A percentile compares a stretch with the other conserved stretches of the same genome.
Evolutionary conservation across 1,284 basidiomycete species (phyloP).

Genomic region (Heimioporus retisporus): DNA sequence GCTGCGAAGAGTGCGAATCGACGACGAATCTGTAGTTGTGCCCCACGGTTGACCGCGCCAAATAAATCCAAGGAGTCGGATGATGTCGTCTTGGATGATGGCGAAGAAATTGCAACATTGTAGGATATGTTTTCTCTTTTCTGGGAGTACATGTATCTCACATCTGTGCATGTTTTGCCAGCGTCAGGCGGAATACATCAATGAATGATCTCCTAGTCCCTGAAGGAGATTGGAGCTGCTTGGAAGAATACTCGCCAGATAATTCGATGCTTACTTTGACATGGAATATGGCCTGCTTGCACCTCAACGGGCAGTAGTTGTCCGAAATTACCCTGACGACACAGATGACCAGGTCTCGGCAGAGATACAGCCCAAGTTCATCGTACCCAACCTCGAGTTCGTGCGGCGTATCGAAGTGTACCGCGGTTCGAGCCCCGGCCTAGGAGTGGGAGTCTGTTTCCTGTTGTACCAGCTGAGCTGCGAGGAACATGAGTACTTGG

Average conservation of each 20-base stretch:
- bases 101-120: slow-evolving; percentile 47
- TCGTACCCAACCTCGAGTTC: slow-evolving; percentile 94
- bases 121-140: slow-evolving; percentile 12
- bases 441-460: slow-evolving; percentile 94
- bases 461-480: slow-evolving; percentile 94
- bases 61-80: slow-evolving; percentile 38
- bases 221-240: slow-evolving; percentile 46
- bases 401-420: slow-evolving; percentile 95
- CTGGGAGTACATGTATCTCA: neutral
- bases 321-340: slow-evolving; percentile 93
- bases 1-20: slow-evolving; percentile 64
- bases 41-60: slow-evolving; percentile 42
- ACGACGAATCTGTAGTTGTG: slow-evolving; percentile 75
- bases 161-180: slow-evolving; percentile 13
- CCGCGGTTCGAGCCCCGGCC: slow-evolving; percentile 81
- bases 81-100: slow-evolving; percentile 60
- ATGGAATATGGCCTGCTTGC: slow-evolving; percentile 85
- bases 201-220: slow-evolving; percentile 24
- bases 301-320: slow-evolving; percentile 85
- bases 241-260: slow-evolving; percentile 36
- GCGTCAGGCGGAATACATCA: slow-evolving; percentile 29
- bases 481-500: slow-evolving; percentile 97
- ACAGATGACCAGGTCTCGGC: slow-evolving; percentile 91
- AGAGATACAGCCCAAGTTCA: slow-evolving; percentile 92
- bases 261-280: slow-evolving; percentile 69